These are phyloP conservation scores for Penicillium longicatenatum DNA, from an alignment of 495 filamentous ascomycete genomes.

Conservation along the genomic window DNA sequence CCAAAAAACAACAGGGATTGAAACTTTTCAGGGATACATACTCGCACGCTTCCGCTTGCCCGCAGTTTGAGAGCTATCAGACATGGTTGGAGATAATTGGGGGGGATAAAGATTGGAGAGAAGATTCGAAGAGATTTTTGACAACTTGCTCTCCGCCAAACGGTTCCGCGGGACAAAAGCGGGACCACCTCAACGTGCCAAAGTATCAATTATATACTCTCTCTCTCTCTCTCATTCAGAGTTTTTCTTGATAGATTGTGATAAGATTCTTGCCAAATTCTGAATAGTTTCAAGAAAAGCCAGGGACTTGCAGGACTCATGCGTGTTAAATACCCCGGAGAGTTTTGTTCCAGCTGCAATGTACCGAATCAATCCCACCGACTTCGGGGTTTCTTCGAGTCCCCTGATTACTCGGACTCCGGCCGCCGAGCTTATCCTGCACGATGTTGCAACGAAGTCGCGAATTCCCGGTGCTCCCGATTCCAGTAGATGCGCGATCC, in stretches of 20 bases:
- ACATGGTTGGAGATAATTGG: constrained; percentile 29
- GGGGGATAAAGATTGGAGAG: constrained; percentile 4
- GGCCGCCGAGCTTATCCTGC: constrained; percentile 16
- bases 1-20: constrained; percentile 3
- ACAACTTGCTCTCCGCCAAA: constrained; percentile 12
- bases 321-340: background rate
- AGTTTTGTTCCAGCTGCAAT: background rate
- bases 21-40: constrained; percentile 29
- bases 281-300: no score
- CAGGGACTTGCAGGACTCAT: background rate
- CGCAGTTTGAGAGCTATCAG: constrained; percentile 42
- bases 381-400: background rate
- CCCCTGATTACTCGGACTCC: constrained; percentile 6
- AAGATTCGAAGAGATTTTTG: constrained; percentile 29
- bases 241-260: background rate
- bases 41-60: constrained; percentile 54
- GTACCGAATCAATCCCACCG: background rate
- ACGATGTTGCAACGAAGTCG: background rate
- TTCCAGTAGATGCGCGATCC: background rate
- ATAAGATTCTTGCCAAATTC: no score
- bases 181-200: constrained; percentile 12
- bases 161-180: constrained; percentile 27
- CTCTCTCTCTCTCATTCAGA: background rate
- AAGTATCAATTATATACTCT: background rate
- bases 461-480: background rate